Evolutionary conservation across 192 early-diverging fungal species (phyloP), one percentile per base, ranked within the genome.

Genomic region (Endogone sp.): DNA sequence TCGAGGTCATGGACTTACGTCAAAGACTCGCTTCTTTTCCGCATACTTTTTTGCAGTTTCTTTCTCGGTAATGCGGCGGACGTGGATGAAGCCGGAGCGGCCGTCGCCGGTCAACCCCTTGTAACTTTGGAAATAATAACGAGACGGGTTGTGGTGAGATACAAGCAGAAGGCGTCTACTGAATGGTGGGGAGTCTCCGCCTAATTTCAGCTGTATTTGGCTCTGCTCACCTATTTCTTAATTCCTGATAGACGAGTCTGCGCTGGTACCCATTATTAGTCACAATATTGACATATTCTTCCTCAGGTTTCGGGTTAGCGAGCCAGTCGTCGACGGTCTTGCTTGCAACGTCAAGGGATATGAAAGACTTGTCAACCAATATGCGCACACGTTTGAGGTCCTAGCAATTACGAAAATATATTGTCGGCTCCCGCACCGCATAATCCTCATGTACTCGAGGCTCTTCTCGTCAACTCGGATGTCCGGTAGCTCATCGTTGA

Each of bases 241-340:
- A 72, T 65, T 89, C 87, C 67, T 91, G 90, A 67, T 90, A 86
- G 28, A 90, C 68, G 1, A 90, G 71, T 24, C 86, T 75, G 37
- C 81, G 76, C 28, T 85, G 82, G 69, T 81, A 88, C 2, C 73
- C 71, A 37, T 77, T 83, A 30, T 59, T 65, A 4, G 81, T 64
- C 3, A 66, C 30, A 32, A 90, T 74, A 24, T 68, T 70, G 1
- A 88, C 61, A 8, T 56, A 60, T 29, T 79, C 76, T 49, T 86
- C 82, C 2, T 73, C 59, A 2, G 72, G 68, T 3, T 71, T 78
- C n/a, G 85, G 75, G 10, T 21, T 21, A 2, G 44, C 27, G 2
- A 88, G 23, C 78, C 84, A 90, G 21, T 75, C 73, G 27, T 69
- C 60, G 54, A 87, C 71, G 3, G 24, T 59, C 10, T 70, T 63